A percentile compares a stretch with the other conserved stretches of the same genome.
phyloP scores from a whole-genome alignment of 2,329 filamentous ascomycete species.

The Claviceps quebecensis region DNA sequence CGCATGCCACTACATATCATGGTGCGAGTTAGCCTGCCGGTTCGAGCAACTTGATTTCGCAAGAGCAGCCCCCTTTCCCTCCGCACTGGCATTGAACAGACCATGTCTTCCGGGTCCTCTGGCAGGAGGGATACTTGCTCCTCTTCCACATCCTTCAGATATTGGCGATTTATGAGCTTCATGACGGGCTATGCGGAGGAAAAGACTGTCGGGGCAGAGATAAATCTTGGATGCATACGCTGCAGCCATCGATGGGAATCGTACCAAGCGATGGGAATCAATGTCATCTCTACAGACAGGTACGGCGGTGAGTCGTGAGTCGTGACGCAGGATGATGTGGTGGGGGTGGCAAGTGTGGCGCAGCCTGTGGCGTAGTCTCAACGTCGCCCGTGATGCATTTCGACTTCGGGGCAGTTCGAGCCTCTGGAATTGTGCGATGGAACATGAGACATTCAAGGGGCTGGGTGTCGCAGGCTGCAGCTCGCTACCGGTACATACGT shows the following conservation, averaged over 20 bases:
- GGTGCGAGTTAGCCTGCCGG: slow-evolving; percentile 2
- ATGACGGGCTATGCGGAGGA: slow-evolving; percentile 13
- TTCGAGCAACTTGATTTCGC: slow-evolving; percentile 1
- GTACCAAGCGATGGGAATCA: neutral
- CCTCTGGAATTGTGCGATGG: no score
- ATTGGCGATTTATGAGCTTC: slow-evolving; percentile 26
- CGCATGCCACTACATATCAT: slow-evolving; percentile 35
- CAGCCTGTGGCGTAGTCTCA: neutral
- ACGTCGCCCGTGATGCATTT: no score
- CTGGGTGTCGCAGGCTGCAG: no score
- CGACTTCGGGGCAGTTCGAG: no score
- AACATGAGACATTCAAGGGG: no score
- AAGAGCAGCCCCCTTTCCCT: neutral
- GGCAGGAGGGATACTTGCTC: slow-evolving; percentile 28
- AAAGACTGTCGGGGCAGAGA: neutral
- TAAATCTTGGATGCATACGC: neutral
- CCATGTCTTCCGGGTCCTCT: slow-evolving; percentile 34
- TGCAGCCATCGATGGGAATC: neutral
- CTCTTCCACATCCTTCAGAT: slow-evolving; percentile 24
- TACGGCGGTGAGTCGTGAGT: no score
- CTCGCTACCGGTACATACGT: no score
- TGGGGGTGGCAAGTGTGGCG: slow-evolving; percentile 6
- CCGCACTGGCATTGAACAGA: slow-evolving; percentile 11
- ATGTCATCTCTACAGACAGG: no score
- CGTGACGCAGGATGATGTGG: neutral